phyloP scores from a whole-genome alignment of 2,329 filamentous ascomycete species.

The Sporothrix brunneoviolacea region DNA sequence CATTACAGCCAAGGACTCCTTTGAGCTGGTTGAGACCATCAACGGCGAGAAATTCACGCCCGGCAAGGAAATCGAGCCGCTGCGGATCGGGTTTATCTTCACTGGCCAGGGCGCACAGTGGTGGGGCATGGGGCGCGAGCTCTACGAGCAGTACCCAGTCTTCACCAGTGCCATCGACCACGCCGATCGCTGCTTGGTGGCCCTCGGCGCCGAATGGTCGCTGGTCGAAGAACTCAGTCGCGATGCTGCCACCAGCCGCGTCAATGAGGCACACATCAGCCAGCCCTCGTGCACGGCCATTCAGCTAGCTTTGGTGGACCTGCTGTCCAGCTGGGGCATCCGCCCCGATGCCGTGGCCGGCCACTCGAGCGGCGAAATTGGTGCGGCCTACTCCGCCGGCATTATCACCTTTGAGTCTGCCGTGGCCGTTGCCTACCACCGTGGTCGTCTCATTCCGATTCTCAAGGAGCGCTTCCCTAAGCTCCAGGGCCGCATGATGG shows the following conservation, averaged over 20 bases:
- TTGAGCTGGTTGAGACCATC: slow-evolving; percentile 38
- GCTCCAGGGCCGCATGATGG: slow-evolving; percentile 47
- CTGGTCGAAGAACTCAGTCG: slow-evolving; percentile 30
- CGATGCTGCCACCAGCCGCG: slow-evolving; percentile 29
- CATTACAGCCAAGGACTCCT: slow-evolving; percentile 36
- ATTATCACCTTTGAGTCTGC: slow-evolving; percentile 38
- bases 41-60: slow-evolving; percentile 31
- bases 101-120: slow-evolving; percentile 37
- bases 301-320: slow-evolving; percentile 32
- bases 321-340: slow-evolving; percentile 31
- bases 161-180: slow-evolving; percentile 30
- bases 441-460: slow-evolving; percentile 37
- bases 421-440: slow-evolving; percentile 44
- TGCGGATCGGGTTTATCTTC: slow-evolving; percentile 35
- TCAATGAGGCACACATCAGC: slow-evolving; percentile 33
- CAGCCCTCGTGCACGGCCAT: slow-evolving; percentile 36
- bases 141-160: slow-evolving; percentile 32
- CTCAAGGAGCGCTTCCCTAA: slow-evolving; percentile 34
- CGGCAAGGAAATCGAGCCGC: slow-evolving; percentile 31
- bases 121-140: slow-evolving; percentile 36
- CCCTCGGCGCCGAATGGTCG: slow-evolving; percentile 30
- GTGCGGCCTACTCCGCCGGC: slow-evolving; percentile 41
- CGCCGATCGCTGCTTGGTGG: slow-evolving; percentile 27
- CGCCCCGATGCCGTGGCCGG: slow-evolving; percentile 30
- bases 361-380: slow-evolving; percentile 38